Evolutionary conservation across 2,329 filamentous ascomycete genomes (phyloP).

Genomic region (Aspergillaceae sp.): DNA sequence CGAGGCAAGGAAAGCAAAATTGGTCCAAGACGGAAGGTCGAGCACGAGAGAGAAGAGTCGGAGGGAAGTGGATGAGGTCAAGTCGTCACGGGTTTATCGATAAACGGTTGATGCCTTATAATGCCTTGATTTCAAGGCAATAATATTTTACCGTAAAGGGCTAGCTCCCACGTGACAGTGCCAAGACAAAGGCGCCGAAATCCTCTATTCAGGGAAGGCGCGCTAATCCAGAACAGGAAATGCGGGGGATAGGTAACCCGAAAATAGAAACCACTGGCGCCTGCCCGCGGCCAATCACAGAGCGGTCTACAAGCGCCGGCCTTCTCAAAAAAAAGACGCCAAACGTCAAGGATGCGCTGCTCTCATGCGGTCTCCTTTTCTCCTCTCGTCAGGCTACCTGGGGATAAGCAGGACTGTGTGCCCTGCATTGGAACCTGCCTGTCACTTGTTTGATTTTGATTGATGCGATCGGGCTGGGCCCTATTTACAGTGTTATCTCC

Average conservation of each 20-base stretch:
- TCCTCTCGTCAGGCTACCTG: slow-evolving; percentile 1
- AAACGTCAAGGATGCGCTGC: not conserved
- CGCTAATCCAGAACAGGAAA: slow-evolving; percentile 16
- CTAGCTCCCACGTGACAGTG: slow-evolving; percentile 10
- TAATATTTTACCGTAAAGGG: not conserved
- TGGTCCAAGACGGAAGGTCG: too few species aligned
- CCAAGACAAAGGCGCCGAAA: slow-evolving; percentile 12
- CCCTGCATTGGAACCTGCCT: not conserved
- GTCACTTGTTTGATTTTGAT: slow-evolving; percentile 1
- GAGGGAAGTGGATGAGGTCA: not conserved
- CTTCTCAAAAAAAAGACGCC: too few species aligned
- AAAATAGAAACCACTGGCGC: slow-evolving; percentile 27
- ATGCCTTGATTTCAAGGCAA: not conserved
- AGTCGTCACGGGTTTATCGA: not conserved
- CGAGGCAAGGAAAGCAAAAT: too few species aligned
- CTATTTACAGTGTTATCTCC: slow-evolving; percentile 2
- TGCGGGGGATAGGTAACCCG: slow-evolving; percentile 12
- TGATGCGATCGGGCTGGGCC: slow-evolving; percentile 10
- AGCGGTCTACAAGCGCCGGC: slow-evolving; percentile 4
- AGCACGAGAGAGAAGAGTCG: not conserved
- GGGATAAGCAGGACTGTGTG: not conserved
- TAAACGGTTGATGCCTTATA: not conserved
- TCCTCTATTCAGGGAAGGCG: slow-evolving; percentile 17
- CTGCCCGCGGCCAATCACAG: slow-evolving; percentile 7
- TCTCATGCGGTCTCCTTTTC: slow-evolving; percentile 1